These are phyloP conservation scores for Rhynchosporium agropyri DNA, from an alignment of 2,329 filamentous ascomycete species.

Conservation along the genomic window DNA sequence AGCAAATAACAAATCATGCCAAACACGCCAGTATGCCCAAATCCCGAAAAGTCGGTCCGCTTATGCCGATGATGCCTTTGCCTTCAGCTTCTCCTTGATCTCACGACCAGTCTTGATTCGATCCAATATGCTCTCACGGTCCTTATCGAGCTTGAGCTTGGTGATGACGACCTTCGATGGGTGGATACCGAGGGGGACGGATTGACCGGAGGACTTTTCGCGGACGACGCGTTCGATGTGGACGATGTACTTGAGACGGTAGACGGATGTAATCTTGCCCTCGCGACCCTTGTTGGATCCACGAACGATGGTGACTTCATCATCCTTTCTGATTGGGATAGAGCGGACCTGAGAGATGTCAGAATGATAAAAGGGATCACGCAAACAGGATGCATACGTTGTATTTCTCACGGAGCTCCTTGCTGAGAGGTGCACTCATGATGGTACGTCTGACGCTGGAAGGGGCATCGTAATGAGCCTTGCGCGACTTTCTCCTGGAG, in stretches of 20 bases:
- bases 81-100: slow-evolving; percentile 63
- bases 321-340: slow-evolving; percentile 97
- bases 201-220: slow-evolving; percentile 97
- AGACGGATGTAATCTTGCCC: slow-evolving; percentile 97
- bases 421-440: slow-evolving; percentile 94
- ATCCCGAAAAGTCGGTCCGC: background rate
- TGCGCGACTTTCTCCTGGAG: slow-evolving; percentile 97
- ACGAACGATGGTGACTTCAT: slow-evolving; percentile 91
- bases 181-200: slow-evolving; percentile 90
- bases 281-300: slow-evolving; percentile 96
- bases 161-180: slow-evolving; percentile 97
- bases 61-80: slow-evolving; percentile 35
- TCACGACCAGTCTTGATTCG: slow-evolving; percentile 81
- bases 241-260: slow-evolving; percentile 97
- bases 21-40: slow-evolving; percentile 32
- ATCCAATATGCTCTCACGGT: slow-evolving; percentile 85
- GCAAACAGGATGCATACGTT: slow-evolving; percentile 67
- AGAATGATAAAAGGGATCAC: slow-evolving; percentile 2
- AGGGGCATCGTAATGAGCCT: slow-evolving; percentile 95
- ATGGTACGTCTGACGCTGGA: slow-evolving; percentile 93
- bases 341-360: slow-evolving; percentile 72
- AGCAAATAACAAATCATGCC: slow-evolving; percentile 33
- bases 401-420: slow-evolving; percentile 99
- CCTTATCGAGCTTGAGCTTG: slow-evolving; percentile 98
- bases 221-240: slow-evolving; percentile 96